Conservation (phyloP, 2,329 filamentous ascomycete genomes). For the Penicillium sclerotigenum region DNA sequence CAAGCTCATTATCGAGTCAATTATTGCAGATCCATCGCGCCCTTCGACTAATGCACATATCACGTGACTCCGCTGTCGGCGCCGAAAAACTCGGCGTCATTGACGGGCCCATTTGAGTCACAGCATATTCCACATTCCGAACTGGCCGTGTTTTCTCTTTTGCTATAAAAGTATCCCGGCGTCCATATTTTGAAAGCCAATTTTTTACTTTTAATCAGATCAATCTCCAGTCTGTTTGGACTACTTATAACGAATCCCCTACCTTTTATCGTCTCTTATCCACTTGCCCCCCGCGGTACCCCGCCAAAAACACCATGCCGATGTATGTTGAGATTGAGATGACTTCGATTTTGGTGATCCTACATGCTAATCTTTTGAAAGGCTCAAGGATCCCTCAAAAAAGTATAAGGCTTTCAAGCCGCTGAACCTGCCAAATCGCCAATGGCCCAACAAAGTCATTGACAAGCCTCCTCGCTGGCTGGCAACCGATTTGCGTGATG, state of each 20-base stretch:
- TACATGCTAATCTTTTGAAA: slow-evolving; percentile 19
- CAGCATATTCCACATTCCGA: slow-evolving; percentile 18
- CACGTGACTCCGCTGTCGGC: slow-evolving; percentile 30
- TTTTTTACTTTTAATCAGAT: not conserved
- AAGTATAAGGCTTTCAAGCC: slow-evolving; percentile 50
- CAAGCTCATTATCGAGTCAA: not conserved
- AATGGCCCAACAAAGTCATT: slow-evolving; percentile 80
- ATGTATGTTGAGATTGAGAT: slow-evolving; percentile 31
- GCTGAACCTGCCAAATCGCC: slow-evolving; percentile 49
- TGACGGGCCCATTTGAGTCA: slow-evolving; percentile 22
- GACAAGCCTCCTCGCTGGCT: slow-evolving; percentile 88
- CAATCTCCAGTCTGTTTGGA: slow-evolving; percentile 1
- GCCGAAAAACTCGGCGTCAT: slow-evolving; percentile 27
- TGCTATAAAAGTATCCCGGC: not conserved
- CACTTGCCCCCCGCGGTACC: slow-evolving; percentile 21
- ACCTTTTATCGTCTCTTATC: slow-evolving; percentile 17
- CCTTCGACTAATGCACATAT: not conserved
- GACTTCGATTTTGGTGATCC: not conserved
- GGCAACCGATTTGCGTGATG: slow-evolving; percentile 82
- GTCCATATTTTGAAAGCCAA: slow-evolving; percentile 5
- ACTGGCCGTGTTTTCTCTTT: slow-evolving; percentile 15
- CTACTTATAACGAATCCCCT: not conserved
- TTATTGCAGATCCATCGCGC: not conserved
- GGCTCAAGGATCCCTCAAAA: slow-evolving; percentile 50
- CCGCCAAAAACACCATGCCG: slow-evolving; percentile 35